Evolutionary conservation across 441 rosid species (phyloP).

Genomic region (Theobroma grandiflorum): DNA sequence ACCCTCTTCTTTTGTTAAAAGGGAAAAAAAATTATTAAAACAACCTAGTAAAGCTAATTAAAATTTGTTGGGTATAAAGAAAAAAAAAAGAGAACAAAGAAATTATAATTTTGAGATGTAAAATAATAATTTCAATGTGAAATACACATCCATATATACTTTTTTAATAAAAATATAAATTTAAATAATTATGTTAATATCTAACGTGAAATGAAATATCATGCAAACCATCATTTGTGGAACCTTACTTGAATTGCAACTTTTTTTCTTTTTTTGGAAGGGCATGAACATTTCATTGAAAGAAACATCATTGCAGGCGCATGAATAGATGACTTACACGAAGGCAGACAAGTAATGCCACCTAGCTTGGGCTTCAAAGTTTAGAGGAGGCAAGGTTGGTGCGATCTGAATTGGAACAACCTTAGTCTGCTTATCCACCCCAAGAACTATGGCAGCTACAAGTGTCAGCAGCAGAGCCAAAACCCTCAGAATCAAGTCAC

Average conservation of each 20-base stretch:
- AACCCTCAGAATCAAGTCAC: constrained; percentile 54
- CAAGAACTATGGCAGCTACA: constrained; percentile 60
- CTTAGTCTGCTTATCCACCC: constrained; percentile 60
- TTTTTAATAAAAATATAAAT: no score
- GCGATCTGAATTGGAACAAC: constrained; percentile 50
- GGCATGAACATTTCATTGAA: no score
- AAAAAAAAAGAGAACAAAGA: neutral
- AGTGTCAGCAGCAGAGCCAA: constrained; percentile 60
- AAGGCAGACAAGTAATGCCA: constrained; percentile 73
- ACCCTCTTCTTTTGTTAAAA: neutral
- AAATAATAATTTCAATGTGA: neutral
- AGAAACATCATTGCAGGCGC: no score
- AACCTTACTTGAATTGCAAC: no score
- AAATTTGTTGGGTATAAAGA: no score
- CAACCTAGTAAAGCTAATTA: no score
- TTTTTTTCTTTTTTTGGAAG: no score
- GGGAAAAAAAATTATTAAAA: neutral
- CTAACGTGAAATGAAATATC: no score
- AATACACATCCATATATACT: no score
- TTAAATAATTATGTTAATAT: no score
- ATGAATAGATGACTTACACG: constrained; percentile 50
- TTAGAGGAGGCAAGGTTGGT: constrained; percentile 56
- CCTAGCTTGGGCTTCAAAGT: constrained; percentile 61
- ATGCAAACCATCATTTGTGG: no score
- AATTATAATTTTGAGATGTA: neutral